Evolutionary conservation across 2,329 filamentous ascomycete genomes (phyloP).

Genomic region (Apiospora marii): DNA sequence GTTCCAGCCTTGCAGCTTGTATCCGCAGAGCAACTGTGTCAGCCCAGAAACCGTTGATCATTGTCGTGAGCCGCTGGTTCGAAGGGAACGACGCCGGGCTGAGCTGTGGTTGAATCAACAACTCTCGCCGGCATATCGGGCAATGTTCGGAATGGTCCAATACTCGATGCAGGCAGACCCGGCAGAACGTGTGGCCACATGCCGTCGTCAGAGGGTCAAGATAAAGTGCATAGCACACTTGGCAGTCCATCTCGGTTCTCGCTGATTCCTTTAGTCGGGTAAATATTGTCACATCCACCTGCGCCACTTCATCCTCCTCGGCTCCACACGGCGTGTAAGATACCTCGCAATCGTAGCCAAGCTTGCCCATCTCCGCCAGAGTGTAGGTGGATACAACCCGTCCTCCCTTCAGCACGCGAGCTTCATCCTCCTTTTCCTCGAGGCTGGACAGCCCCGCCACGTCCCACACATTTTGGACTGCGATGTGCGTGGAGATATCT

Average conservation of each 20-base stretch:
- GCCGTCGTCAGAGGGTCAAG: constrained; percentile 83
- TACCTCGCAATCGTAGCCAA: constrained; percentile 43
- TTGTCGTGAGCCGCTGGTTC: constrained; percentile 69
- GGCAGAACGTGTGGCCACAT: constrained; percentile 91
- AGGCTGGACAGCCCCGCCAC: constrained; percentile 52
- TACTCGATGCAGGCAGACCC: constrained; percentile 77
- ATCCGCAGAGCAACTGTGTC: constrained; percentile 67
- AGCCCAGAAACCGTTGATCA: constrained; percentile 75
- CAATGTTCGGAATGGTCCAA: constrained; percentile 82
- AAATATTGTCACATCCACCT: constrained; percentile 59
- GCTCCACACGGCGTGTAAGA: constrained; percentile 39
- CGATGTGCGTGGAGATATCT: constrained; percentile 50
- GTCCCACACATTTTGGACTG: constrained; percentile 48
- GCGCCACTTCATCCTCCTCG: constrained; percentile 38
- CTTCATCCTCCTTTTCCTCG: constrained; percentile 43
- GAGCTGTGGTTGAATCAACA: constrained; percentile 59
- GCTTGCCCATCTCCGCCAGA: constrained; percentile 56
- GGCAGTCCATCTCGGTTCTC: constrained; percentile 81
- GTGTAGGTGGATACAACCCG: constrained; percentile 71
- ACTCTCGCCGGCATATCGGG: constrained; percentile 76
- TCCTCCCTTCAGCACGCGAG: constrained; percentile 58
- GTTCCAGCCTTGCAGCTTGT: constrained; percentile 63
- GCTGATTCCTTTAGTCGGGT: constrained; percentile 66
- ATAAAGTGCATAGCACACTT: constrained; percentile 85
- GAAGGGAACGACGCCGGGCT: constrained; percentile 52